A percentile compares a stretch with the other conserved stretches of the same genome.
Conservation (phyloP, 2,329 filamentous ascomycete genomes). For the Aspergillus sp. region DNA sequence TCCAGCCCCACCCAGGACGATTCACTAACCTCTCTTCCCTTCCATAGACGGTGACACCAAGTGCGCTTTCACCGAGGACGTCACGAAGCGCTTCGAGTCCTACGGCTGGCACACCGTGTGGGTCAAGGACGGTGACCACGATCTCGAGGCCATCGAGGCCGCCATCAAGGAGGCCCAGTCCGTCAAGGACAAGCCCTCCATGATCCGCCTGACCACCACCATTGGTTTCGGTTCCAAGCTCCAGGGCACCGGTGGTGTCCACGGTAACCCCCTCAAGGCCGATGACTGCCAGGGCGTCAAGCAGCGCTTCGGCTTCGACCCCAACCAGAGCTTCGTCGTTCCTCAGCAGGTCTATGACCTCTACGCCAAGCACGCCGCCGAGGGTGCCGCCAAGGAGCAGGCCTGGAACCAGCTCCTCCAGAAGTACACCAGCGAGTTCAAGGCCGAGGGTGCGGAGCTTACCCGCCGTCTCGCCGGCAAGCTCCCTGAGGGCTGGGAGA, state of each 20-base stretch:
- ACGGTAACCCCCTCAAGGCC: slow-evolving; percentile 92
- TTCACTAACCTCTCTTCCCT: not conserved
- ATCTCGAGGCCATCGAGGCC: slow-evolving; percentile 82
- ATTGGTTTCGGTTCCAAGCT: slow-evolving; percentile 95
- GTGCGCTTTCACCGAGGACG: slow-evolving; percentile 95
- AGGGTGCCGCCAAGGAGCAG: slow-evolving; percentile 84
- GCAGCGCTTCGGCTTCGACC: slow-evolving; percentile 93
- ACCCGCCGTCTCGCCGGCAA: slow-evolving; percentile 75
- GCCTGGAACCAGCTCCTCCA: slow-evolving; percentile 94
- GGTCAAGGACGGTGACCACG: slow-evolving; percentile 84
- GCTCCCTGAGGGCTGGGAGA: slow-evolving; percentile 96
- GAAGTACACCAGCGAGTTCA: slow-evolving; percentile 79
- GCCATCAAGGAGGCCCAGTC: slow-evolving; percentile 82
- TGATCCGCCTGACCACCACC: slow-evolving; percentile 96
- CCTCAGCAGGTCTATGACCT: slow-evolving; percentile 91
- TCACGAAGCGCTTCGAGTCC: slow-evolving; percentile 88
- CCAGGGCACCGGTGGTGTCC: slow-evolving; percentile 90
- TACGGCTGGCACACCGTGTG: slow-evolving; percentile 93
- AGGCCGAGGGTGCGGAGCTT: slow-evolving; percentile 77
- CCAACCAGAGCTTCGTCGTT: slow-evolving; percentile 87
- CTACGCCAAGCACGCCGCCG: slow-evolving; percentile 79
- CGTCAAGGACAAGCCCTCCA: slow-evolving; percentile 91
- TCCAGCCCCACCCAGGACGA: not conserved
- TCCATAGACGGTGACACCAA: slow-evolving; percentile 84
- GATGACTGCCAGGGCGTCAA: slow-evolving; percentile 95